A percentile compares a stretch with the other conserved stretches of the same genome.
Conservation (phyloP, 73 alveolate genomes). For the Breviolum minutum region DNA sequence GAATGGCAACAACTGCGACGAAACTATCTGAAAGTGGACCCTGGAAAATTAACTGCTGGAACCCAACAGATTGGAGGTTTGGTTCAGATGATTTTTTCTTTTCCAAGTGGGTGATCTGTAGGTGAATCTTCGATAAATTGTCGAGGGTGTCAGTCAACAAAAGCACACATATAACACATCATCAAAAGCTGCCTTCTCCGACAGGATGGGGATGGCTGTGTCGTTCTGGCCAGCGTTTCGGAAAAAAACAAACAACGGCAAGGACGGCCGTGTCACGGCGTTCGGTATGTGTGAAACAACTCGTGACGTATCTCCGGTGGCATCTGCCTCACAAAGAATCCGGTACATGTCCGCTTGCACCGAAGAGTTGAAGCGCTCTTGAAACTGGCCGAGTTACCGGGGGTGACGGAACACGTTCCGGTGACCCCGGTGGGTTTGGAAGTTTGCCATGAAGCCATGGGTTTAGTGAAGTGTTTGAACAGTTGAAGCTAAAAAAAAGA, state of each 20-base stretch:
- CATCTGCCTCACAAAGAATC: conserved; percentile 65
- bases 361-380: conserved; percentile 68
- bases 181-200: conserved; percentile 38
- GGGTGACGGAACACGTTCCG: no score
- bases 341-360: conserved; percentile 87
- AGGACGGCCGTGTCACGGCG: neutral
- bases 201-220: conserved; percentile 77
- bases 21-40: neutral
- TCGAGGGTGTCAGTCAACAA: neutral
- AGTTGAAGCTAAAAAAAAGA: no score
- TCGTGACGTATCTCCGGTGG: neutral
- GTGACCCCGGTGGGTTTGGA: no score
- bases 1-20: conserved; percentile 66
- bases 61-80: neutral
- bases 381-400: conserved; percentile 6
- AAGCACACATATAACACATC: neutral
- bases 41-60: neutral
- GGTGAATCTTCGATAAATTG: no score
- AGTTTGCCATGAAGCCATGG: no score
- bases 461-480: no score
- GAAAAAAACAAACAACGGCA: neutral
- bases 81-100: no score
- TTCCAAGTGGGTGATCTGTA: no score
- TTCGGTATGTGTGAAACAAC: neutral
- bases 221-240: conserved; percentile 31